Percentiles rank a stretch among this genome's conserved stretches.
These are phyloP conservation scores for Daldinia concentrica DNA, from an alignment of 495 filamentous ascomycete species.

Conservation along the genomic window DNA sequence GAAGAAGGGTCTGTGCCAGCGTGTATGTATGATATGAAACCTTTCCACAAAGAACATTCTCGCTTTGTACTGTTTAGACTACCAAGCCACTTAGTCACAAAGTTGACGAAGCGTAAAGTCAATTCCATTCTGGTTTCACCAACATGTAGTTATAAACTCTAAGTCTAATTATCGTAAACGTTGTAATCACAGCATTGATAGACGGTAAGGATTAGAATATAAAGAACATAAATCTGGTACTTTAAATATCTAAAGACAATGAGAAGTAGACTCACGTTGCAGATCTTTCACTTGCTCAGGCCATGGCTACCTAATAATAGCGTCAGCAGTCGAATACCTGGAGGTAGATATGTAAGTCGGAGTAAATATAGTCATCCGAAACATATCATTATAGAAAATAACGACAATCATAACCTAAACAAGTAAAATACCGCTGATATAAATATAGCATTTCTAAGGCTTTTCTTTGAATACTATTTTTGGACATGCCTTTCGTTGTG, in stretches of 20 bases:
- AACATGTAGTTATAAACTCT: neutral
- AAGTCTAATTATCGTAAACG: neutral
- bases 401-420: neutral
- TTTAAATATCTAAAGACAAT: no score
- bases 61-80: slow-evolving; percentile 1
- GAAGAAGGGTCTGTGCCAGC: neutral
- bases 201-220: no score
- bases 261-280: no score
- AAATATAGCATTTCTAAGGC: neutral
- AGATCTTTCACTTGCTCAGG: no score
- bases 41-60: slow-evolving; percentile 8
- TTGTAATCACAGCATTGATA: no score
- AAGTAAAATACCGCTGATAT: neutral
- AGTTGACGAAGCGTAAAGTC: neutral
- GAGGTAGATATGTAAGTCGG: no score
- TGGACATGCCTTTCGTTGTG: neutral
- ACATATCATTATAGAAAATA: neutral
- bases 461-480: neutral
- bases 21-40: neutral
- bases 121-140: neutral
- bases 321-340: no score
- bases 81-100: slow-evolving; percentile 3
- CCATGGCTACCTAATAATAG: no score
- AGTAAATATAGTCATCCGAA: no score
- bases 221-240: no score